A percentile compares a stretch with the other conserved stretches of the same genome.
Conservation (phyloP, 2,329 filamentous ascomycete genomes). For the Parafenestella ontariensis region DNA sequence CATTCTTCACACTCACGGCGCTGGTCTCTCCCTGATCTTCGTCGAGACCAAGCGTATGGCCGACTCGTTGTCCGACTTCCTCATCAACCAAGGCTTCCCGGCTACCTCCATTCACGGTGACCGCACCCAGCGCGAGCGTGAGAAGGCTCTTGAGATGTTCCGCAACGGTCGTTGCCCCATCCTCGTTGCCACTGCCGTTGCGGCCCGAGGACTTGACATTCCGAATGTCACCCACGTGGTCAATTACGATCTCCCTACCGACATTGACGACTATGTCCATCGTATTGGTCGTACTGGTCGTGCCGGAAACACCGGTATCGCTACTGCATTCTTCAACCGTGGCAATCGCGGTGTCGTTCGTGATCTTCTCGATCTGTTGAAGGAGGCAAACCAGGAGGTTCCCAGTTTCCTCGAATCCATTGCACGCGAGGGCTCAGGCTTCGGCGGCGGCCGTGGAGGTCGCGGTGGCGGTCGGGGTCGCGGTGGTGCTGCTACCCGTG, state of each 20-base stretch:
- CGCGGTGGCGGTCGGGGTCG: conserved; percentile 74
- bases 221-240: conserved; percentile 96
- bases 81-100: conserved; percentile 98
- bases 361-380: conserved; percentile 94
- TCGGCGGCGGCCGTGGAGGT: conserved; percentile 75
- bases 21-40: conserved; percentile 92
- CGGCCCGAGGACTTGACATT: conserved; percentile 86
- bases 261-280: conserved; percentile 98
- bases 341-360: conserved; percentile 98
- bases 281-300: conserved; percentile 99
- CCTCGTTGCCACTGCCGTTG: conserved; percentile 94
- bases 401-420: conserved; percentile 95
- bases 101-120: conserved; percentile 99
- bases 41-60: conserved; percentile 99
- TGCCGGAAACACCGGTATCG: conserved; percentile 98
- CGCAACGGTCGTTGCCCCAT: conserved; percentile 94
- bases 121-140: conserved; percentile 97
- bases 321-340: conserved; percentile 99
- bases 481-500: conserved; percentile 75
- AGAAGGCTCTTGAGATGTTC: conserved; percentile 97
- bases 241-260: conserved; percentile 99
- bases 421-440: conserved; percentile 87
- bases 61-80: conserved; percentile 94
- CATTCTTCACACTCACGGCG: conserved; percentile 93
- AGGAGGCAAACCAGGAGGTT: conserved; percentile 98